Percentiles rank a stretch among this genome's conserved stretches.
Evolutionary conservation across 495 filamentous ascomycete species (phyloP).

Genomic region (Staphylotrichum tortipilum): DNA sequence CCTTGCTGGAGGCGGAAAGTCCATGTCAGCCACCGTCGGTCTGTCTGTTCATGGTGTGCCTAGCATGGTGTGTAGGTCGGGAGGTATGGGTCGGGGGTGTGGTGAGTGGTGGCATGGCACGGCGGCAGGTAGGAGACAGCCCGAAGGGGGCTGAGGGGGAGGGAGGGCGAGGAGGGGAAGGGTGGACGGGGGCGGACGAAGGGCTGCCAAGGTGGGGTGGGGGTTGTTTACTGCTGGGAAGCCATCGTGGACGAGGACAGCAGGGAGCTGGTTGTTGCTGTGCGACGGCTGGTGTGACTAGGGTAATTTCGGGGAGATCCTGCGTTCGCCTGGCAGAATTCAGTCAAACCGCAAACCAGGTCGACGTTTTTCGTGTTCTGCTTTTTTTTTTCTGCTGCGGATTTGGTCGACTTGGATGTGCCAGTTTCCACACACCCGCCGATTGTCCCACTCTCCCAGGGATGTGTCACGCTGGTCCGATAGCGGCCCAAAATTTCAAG

Average conservation of each 20-base stretch:
- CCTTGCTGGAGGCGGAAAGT: conserved; percentile 26
- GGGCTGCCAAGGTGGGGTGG: no score
- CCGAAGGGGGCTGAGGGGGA: no score
- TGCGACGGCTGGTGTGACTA: neutral
- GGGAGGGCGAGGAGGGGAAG: neutral
- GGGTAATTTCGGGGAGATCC: conserved; percentile 1
- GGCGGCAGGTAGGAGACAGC: no score
- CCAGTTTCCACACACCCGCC: neutral
- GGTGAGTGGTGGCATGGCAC: neutral
- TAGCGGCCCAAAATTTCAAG: conserved; percentile 12
- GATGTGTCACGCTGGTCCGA: no score
- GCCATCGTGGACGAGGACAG: conserved; percentile 16
- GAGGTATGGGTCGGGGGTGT: no score
- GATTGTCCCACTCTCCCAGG: neutral
- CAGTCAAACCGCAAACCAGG: neutral
- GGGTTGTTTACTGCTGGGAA: conserved; percentile 25
- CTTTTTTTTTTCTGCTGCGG: neutral
- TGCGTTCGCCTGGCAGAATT: conserved; percentile 1
- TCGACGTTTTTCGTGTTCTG: neutral
- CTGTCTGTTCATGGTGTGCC: neutral
- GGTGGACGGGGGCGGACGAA: neutral
- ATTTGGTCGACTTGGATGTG: no score
- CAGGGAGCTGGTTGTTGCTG: neutral
- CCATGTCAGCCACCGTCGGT: conserved; percentile 2
- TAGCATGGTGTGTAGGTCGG: neutral